These are phyloP conservation scores for Nidula niveotomentosa DNA, from an alignment of 1,284 basidiomycete genomes.

Conservation along the genomic window DNA sequence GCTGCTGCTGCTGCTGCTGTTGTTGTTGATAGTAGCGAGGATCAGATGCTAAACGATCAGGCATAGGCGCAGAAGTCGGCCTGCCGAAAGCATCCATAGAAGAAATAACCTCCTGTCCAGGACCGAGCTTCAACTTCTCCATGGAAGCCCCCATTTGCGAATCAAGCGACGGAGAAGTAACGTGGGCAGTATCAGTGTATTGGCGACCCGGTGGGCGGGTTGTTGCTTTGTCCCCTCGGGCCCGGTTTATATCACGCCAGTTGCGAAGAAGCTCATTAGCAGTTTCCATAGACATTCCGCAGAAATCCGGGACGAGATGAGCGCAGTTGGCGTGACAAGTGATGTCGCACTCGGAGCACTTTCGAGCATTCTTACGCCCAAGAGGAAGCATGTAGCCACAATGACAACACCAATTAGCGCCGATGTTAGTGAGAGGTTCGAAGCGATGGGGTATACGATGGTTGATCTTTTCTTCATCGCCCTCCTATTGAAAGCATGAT, in stretches of 20 bases:
- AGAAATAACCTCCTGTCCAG: conserved; percentile 30
- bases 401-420: conserved; percentile 99
- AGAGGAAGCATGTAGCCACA: conserved; percentile 98
- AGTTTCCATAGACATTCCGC: conserved; percentile 99
- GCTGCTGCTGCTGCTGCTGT: conserved; percentile 17
- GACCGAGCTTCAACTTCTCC: conserved; percentile 46
- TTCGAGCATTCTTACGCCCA: conserved; percentile 94
- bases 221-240: conserved; percentile 42
- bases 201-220: conserved; percentile 33
- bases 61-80: conserved; percentile 19
- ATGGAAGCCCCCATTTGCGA: conserved; percentile 36
- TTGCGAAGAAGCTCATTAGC: conserved; percentile 93
- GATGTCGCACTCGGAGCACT: conserved; percentile 94
- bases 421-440: conserved; percentile 95
- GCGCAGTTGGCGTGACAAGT: conserved; percentile 98
- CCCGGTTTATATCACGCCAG: conserved; percentile 82
- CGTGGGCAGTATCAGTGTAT: conserved; percentile 24
- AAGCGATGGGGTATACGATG: conserved; percentile 99
- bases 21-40: conserved; percentile 35
- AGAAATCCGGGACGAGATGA: conserved; percentile 98
- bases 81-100: conserved; percentile 35
- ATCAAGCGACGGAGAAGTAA: conserved; percentile 25
- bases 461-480: conserved; percentile 98
- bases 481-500: conserved; percentile 56
- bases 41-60: conserved; percentile 23